phyloP scores from a whole-genome alignment of 2,329 filamentous ascomycete species.

The Pseudocercospora musae region DNA sequence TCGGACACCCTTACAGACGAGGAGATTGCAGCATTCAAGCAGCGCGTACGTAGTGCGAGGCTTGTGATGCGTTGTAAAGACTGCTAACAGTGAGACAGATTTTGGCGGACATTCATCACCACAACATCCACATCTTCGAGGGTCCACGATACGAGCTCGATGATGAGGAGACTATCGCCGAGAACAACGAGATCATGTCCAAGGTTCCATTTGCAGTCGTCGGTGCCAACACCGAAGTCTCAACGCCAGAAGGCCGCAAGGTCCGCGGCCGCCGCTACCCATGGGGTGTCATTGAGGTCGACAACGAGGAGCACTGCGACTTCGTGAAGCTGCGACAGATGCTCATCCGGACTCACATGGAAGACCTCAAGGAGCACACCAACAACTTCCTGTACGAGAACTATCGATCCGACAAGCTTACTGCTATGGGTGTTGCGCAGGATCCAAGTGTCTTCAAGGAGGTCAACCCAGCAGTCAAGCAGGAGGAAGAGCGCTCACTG shows the following conservation, averaged over 20 bases:
- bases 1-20: slow-evolving; percentile 96
- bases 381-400: slow-evolving; percentile 99
- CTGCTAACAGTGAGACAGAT: slow-evolving; percentile 60
- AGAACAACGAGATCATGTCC: slow-evolving; percentile 99
- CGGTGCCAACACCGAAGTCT: slow-evolving; percentile 92
- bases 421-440: slow-evolving; percentile 96
- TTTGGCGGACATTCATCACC: slow-evolving; percentile 91
- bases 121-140: slow-evolving; percentile 98
- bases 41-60: slow-evolving; percentile 70
- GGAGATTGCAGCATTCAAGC: slow-evolving; percentile 91
- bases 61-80: background rate
- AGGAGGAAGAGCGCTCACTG: slow-evolving; percentile 95
- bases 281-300: slow-evolving; percentile 98
- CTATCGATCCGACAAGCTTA: slow-evolving; percentile 99
- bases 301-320: slow-evolving; percentile 99
- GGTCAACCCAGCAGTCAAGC: slow-evolving; percentile 99
- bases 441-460: slow-evolving; percentile 99
- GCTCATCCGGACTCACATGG: slow-evolving; percentile 99
- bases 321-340: slow-evolving; percentile 99
- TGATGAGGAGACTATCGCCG: slow-evolving; percentile 98
- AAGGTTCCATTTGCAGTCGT: slow-evolving; percentile 99
- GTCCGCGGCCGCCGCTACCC: slow-evolving; percentile 95
- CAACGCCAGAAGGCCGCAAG: slow-evolving; percentile 85
- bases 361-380: slow-evolving; percentile 99
- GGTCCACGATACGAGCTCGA: slow-evolving; percentile 97